Percentiles rank a stretch among this genome's conserved stretches.
These are phyloP conservation scores for Auricularia heimuer DNA, from an alignment of 768 basidiomycete species.

Conservation along the genomic window DNA sequence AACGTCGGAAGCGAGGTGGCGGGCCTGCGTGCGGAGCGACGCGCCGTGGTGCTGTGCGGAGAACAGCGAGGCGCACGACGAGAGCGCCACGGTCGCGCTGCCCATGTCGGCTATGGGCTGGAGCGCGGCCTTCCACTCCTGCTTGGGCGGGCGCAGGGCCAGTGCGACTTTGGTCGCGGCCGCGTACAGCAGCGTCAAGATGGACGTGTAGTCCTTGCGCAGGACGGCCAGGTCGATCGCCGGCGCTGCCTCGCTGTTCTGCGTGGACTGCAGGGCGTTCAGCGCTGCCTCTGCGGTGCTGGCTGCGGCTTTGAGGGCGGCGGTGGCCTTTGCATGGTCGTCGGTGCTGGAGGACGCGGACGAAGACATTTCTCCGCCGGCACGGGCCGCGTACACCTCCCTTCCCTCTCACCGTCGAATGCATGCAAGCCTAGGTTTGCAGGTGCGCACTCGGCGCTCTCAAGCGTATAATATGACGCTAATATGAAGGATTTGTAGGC, in stretches of 20 bases:
- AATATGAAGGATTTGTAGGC: not conserved
- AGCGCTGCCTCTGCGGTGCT: conserved; percentile 4
- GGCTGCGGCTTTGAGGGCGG: not conserved
- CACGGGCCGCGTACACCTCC: not conserved
- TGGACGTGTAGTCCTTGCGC: conserved; percentile 44
- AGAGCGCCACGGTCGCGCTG: conserved; percentile 37
- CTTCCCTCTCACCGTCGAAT: conserved; percentile 3
- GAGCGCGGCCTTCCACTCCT: conserved; percentile 41
- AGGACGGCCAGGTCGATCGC: conserved; percentile 19
- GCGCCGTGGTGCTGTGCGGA: conserved; percentile 32
- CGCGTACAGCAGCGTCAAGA: conserved; percentile 48
- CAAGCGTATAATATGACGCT: not conserved
- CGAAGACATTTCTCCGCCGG: not conserved
- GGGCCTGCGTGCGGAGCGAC: conserved; percentile 36
- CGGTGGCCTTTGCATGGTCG: conserved; percentile 1
- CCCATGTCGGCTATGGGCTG: conserved; percentile 45
- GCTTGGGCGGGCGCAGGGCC: conserved; percentile 46
- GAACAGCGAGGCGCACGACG: conserved; percentile 41
- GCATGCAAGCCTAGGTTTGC: not conserved
- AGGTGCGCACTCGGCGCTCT: not conserved
- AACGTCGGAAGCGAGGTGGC: conserved; percentile 30
- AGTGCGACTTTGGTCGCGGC: conserved; percentile 54
- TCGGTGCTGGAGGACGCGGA: not conserved
- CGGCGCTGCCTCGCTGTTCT: not conserved
- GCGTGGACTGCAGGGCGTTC: not conserved